phyloP scores from a whole-genome alignment of 129 eudicot species.

The Apium graveolens region DNA sequence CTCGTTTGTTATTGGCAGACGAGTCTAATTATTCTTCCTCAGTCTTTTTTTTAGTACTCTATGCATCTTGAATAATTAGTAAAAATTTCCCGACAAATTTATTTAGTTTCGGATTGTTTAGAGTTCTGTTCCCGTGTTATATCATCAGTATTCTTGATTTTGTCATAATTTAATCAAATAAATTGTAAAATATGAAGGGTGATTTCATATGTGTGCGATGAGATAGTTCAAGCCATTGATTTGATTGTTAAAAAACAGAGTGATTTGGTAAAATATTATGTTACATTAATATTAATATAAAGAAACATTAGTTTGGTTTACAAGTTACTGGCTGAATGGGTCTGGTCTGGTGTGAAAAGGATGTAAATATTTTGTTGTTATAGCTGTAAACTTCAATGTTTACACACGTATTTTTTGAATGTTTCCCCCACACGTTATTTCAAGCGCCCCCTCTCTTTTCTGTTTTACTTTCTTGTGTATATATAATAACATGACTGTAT shows the following conservation, averaged over 20 bases:
- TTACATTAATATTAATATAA: too few species aligned
- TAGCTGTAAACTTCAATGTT: not conserved
- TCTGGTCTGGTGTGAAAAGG: not conserved
- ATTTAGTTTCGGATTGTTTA: too few species aligned
- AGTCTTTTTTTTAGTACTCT: too few species aligned
- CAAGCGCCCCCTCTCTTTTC: not conserved
- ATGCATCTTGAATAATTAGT: too few species aligned
- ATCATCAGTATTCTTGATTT: too few species aligned
- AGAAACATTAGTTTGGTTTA: not conserved
- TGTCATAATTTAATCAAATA: too few species aligned
- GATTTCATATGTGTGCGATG: not conserved
- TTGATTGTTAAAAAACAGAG: too few species aligned
- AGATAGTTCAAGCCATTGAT: too few species aligned
- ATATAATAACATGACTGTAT: not conserved
- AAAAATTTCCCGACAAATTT: too few species aligned
- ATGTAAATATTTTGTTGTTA: not conserved
- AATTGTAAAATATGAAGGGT: not conserved
- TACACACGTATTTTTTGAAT: not conserved
- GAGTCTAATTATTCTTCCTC: too few species aligned
- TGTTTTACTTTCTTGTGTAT: not conserved
- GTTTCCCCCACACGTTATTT: conserved; percentile 4
- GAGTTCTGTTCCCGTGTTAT: too few species aligned
- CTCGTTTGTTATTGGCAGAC: too few species aligned
- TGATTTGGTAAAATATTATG: not conserved
- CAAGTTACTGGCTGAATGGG: conserved; percentile 2